Evolutionary conservation across 2,329 filamentous ascomycete genomes (phyloP), one percentile per base, ranked within the genome.

Genomic region (Byssoonygena ceratinophila): DNA sequence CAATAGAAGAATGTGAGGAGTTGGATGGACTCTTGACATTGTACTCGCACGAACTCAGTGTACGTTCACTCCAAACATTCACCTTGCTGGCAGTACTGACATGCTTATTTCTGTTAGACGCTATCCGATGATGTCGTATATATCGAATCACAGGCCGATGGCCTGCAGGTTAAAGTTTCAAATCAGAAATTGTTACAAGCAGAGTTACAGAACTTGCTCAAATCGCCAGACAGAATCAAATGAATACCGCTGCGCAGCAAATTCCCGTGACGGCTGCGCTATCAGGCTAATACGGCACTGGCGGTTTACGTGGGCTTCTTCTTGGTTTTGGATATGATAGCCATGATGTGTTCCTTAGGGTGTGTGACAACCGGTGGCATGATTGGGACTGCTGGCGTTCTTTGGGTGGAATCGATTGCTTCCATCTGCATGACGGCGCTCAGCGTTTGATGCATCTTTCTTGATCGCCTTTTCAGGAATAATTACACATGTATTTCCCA

Each of bases 141-240:
- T 65, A 97, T 98, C 58, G 92, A 98, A 71, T 89, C 92, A 1
- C 92, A 98, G 68, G 90, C 88, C 5, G 91, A 98, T 70, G 92
- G 92, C 74, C 74, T 98, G 44, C 92, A 98, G 63, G 91, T 98
- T 5, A 92, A 97, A 69, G 91, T 91, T 18, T 88, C 92, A 37
- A 98, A 98, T 62, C 92, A 98, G 66, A 95, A 95, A 67, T 78
- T 95, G 25, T 77, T 98, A 44, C 88, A 91, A 67, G 87, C 84
- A 57, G 92, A 98, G 67, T 77, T 98, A 1, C 83, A 94, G 65
- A 85, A 84, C 31, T 75, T 97, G n/a, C 77, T 98, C 22, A 83
- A 90, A 59, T 96, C 88, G 87, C 14, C 85, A 84, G 0, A 65
- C 72, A 5, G 83, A 80, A 11, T 45, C 12, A 22, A 27, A 20